These are phyloP conservation scores for Hanseniaspora sp. DNA, from an alignment of 1,139 yeast species.

Conservation along the genomic window DNA sequence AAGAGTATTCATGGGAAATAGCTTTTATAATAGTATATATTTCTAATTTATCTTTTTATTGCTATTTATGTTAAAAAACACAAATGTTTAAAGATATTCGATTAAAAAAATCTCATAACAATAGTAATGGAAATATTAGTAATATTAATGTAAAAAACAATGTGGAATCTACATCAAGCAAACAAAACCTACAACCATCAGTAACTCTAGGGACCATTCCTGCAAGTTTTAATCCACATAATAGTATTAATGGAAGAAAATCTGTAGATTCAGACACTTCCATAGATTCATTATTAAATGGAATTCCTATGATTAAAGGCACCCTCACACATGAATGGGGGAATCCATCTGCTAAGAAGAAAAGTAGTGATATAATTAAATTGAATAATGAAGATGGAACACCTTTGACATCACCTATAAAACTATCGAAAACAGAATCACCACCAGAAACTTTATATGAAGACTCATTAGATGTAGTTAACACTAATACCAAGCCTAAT, in stretches of 20 bases:
- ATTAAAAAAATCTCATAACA: not conserved
- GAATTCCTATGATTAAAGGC: conserved; percentile 31
- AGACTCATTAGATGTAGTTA: conserved; percentile 10
- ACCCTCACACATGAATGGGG: conserved; percentile 36
- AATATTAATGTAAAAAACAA: not conserved
- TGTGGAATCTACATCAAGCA: not conserved
- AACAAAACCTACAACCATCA: not conserved
- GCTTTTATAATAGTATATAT: no score
- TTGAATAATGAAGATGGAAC: conserved; percentile 21
- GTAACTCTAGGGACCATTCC: not conserved
- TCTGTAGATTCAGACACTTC: conserved; percentile 9
- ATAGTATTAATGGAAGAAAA: not conserved
- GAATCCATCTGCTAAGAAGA: conserved; percentile 16
- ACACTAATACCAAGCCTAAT: not conserved
- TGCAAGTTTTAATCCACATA: not conserved
- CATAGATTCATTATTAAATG: conserved; percentile 8
- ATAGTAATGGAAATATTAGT: not conserved
- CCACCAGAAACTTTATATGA: conserved; percentile 6
- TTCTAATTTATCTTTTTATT: no score
- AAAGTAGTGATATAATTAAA: conserved; percentile 23
- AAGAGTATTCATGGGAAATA: no score
- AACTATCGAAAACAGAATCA: conserved; percentile 2
- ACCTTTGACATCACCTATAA: conserved; percentile 12
- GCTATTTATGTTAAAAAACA: no score
- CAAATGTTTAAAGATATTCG: conserved; percentile 13